Percentiles rank a stretch among this genome's conserved stretches.
Conservation (phyloP, 192 early-diverging fungal genomes). For the Coemansia javaensis region DNA sequence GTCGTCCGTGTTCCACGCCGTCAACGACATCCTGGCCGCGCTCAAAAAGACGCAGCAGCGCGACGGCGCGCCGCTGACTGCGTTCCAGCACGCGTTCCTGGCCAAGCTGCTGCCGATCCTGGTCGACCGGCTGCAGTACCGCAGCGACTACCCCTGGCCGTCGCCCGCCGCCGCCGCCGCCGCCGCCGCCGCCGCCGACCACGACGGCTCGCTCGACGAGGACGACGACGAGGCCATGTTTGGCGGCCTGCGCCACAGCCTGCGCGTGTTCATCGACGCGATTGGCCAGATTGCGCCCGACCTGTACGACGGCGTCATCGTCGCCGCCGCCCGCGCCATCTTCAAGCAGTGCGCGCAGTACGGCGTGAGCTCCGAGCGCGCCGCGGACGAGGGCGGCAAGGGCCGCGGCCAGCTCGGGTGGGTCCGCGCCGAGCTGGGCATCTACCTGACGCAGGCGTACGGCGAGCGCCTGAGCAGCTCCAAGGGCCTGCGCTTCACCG, state of each 20-base stretch:
- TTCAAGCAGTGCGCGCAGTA: constrained; percentile 48
- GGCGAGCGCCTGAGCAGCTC: constrained; percentile 46
- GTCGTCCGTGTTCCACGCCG: constrained; percentile 69
- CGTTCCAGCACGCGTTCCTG: constrained; percentile 24
- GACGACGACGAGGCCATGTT: constrained; percentile 60
- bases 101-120: constrained; percentile 52
- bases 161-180: constrained; percentile 11
- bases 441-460: constrained; percentile 45
- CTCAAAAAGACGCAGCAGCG: constrained; percentile 56
- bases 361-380: constrained; percentile 41
- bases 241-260: constrained; percentile 50
- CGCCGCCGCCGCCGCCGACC: constrained; percentile 30
- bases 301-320: constrained; percentile 38
- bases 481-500: constrained; percentile 41
- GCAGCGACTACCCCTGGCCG: constrained; percentile 73
- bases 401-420: constrained; percentile 44
- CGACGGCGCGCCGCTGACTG: constrained; percentile 21
- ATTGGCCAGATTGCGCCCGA: constrained; percentile 60
- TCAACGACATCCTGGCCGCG: constrained; percentile 63
- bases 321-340: constrained; percentile 29
- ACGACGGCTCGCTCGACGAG: constrained; percentile 68
- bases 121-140: constrained; percentile 85
- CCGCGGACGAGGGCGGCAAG: constrained; percentile 18
- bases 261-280: constrained; percentile 69
- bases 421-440: constrained; percentile 46